Percentiles rank a stretch among this genome's conserved stretches.
Conservation (phyloP, 2,329 filamentous ascomycete genomes). For the Fusarium nurragi region DNA sequence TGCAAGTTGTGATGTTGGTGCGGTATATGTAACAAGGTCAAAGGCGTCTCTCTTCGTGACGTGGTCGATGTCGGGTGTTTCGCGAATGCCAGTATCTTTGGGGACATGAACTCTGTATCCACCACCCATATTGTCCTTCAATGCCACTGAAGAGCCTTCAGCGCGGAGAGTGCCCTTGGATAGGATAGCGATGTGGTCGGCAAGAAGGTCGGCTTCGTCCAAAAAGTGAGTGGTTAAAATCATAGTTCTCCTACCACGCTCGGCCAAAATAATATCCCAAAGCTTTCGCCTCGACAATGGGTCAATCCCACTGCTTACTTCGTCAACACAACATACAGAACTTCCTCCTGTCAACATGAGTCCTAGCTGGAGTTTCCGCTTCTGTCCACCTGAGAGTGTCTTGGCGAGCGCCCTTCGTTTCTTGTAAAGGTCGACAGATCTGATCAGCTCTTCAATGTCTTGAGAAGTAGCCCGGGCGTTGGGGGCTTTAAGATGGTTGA, state of each 20-base stretch:
- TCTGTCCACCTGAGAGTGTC: slow-evolving; percentile 90
- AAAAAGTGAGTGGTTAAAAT: slow-evolving; percentile 93
- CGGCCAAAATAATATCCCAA: slow-evolving; percentile 90
- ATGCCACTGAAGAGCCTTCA: slow-evolving; percentile 82
- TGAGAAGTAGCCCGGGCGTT: slow-evolving; percentile 63
- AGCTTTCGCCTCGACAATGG: slow-evolving; percentile 88
- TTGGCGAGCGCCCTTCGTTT: slow-evolving; percentile 78
- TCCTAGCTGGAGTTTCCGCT: slow-evolving; percentile 88
- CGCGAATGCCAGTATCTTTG: slow-evolving; percentile 61
- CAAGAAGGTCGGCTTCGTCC: slow-evolving; percentile 89
- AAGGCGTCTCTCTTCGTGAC: slow-evolving; percentile 68
- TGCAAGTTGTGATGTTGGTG: slow-evolving; percentile 74
- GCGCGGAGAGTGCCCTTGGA: slow-evolving; percentile 86
- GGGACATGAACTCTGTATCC: slow-evolving; percentile 85
- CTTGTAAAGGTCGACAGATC: slow-evolving; percentile 75
- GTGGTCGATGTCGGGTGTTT: slow-evolving; percentile 62
- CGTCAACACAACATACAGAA: slow-evolving; percentile 88
- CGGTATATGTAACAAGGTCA: slow-evolving; percentile 78
- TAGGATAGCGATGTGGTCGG: slow-evolving; percentile 88
- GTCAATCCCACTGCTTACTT: slow-evolving; percentile 89
- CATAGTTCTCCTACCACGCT: slow-evolving; percentile 83
- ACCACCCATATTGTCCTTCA: slow-evolving; percentile 83
- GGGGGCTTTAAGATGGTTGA: slow-evolving; percentile 81
- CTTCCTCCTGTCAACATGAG: slow-evolving; percentile 96
- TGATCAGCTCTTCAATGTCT: slow-evolving; percentile 71